Evolutionary conservation across 768 basidiomycete species (phyloP).

Genomic region (Heimioporus sp.): DNA sequence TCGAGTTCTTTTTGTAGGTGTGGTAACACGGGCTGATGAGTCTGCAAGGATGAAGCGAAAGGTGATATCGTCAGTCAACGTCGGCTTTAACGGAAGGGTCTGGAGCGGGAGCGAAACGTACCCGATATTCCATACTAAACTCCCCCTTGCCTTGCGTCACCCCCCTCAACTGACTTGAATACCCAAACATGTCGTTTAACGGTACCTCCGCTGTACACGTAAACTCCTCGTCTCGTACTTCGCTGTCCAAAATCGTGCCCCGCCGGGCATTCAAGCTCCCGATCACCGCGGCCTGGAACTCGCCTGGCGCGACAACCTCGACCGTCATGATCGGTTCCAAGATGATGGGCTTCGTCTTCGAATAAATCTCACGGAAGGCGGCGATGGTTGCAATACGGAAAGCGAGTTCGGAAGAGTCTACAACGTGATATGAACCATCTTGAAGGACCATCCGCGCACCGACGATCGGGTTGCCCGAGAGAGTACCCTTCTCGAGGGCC

Average conservation of each 20-base stretch:
- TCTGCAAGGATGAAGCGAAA: constrained; percentile 36
- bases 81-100: not conserved
- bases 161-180: constrained; percentile 89
- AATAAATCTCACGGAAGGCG: constrained; percentile 90
- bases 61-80: not conserved
- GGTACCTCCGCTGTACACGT: constrained; percentile 88
- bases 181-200: constrained; percentile 98
- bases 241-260: constrained; percentile 93
- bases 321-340: constrained; percentile 99
- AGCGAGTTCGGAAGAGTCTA: constrained; percentile 96
- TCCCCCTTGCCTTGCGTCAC: constrained; percentile 97
- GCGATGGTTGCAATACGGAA: constrained; percentile 90
- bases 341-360: constrained; percentile 72
- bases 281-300: constrained; percentile 96
- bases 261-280: constrained; percentile 90
- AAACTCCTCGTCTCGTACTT: constrained; percentile 97
- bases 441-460: constrained; percentile 85
- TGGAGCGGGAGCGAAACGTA: constrained; percentile 25
- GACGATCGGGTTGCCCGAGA: constrained; percentile 85
- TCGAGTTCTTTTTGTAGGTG: constrained; percentile 86
- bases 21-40: constrained; percentile 80
- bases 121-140: constrained; percentile 80
- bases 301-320: constrained; percentile 91
- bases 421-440: constrained; percentile 90
- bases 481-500: constrained; percentile 85